Percentiles rank a stretch among this genome's conserved stretches.
phyloP scores from a whole-genome alignment of 2,329 filamentous ascomycete species.

The Nakataea oryzae region DNA sequence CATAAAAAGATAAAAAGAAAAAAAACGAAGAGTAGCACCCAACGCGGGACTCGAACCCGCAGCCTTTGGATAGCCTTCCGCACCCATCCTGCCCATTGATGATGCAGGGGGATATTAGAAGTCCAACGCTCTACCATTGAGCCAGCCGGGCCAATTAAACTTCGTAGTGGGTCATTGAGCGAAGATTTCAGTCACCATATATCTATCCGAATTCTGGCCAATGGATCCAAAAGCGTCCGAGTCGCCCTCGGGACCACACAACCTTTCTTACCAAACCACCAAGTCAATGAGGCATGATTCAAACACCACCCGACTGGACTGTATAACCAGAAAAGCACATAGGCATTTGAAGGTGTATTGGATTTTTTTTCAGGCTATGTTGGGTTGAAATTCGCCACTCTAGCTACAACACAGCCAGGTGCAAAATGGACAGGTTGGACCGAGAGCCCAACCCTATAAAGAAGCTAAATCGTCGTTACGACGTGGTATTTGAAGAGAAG shows the following conservation, averaged over 20 bases:
- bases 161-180: background rate
- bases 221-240: background rate
- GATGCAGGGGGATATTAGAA: background rate
- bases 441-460: background rate
- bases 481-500: background rate
- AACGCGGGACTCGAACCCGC: slow-evolving; percentile 1
- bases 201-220: background rate
- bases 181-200: background rate
- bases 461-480: background rate
- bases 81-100: background rate
- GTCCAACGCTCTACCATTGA: slow-evolving; percentile 2
- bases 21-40: background rate
- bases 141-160: slow-evolving; percentile 1
- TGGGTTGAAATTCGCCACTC: too few species aligned
- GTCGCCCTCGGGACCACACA: too few species aligned
- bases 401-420: background rate
- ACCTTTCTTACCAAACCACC: too few species aligned
- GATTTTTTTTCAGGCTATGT: background rate
- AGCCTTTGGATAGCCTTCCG: background rate
- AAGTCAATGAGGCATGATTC: too few species aligned
- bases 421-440: background rate
- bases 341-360: background rate
- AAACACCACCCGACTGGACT: too few species aligned
- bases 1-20: background rate
- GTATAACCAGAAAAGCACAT: too few species aligned